Evolutionary conservation across 352 stramenopile genomes (phyloP).

Genomic region (Phytophthora sojae): DNA sequence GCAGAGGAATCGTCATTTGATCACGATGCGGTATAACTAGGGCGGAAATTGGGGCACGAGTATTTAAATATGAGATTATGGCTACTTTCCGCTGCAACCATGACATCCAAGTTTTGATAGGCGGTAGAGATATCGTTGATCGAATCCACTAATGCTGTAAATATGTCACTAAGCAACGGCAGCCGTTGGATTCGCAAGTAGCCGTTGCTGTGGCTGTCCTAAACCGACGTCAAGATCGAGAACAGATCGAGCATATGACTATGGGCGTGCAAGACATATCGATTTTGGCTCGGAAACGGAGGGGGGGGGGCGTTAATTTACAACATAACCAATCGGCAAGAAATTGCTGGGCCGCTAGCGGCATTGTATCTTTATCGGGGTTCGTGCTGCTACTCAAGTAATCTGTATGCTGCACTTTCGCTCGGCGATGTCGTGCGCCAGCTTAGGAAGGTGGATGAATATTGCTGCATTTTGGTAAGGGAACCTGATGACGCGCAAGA

Average conservation of each 20-base stretch:
- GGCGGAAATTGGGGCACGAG: constrained; percentile 4
- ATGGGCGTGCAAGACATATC: neutral
- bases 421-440: neutral
- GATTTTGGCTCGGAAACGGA: neutral
- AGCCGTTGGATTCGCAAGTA: constrained; percentile 1
- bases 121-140: constrained; percentile 3
- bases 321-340: neutral
- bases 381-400: neutral
- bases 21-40: neutral
- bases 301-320: neutral
- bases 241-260: neutral
- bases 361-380: neutral
- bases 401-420: neutral
- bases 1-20: neutral
- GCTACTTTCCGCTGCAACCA: constrained; percentile 10
- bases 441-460: neutral
- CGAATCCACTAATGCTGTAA: constrained; percentile 21
- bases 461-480: neutral
- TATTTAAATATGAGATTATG: constrained; percentile 21
- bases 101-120: constrained; percentile 5
- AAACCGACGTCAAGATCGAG: constrained; percentile 3
- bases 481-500: neutral
- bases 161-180: constrained; percentile 16
- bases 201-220: constrained; percentile 5
- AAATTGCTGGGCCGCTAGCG: neutral